Percentiles rank a stretch among this genome's conserved stretches.
Conservation (phyloP, 208 protist species). For the Leishmania turanica region DNA sequence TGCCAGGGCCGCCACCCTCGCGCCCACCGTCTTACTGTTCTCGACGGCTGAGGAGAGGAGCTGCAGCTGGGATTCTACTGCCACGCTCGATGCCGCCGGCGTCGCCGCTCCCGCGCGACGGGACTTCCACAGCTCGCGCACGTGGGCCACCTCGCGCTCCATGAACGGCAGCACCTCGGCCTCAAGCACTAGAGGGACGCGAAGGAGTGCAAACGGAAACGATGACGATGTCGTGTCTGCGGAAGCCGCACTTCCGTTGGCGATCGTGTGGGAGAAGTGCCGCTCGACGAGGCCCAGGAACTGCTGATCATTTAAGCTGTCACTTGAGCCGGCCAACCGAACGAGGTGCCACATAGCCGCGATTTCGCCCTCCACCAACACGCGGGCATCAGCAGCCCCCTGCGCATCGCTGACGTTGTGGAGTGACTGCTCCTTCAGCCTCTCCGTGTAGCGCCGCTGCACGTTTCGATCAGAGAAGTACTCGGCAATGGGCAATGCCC, state of each 20-base stretch:
- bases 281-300: slow-evolving; percentile 25
- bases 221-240: not conserved
- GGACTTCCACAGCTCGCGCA: slow-evolving; percentile 12
- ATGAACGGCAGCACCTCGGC: slow-evolving; percentile 20
- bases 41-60: not conserved
- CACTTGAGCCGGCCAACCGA: not conserved
- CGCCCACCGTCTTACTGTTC: not conserved
- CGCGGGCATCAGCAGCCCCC: not conserved
- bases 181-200: slow-evolving; percentile 17
- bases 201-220: slow-evolving; percentile 6
- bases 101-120: not conserved
- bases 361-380: slow-evolving; percentile 6
- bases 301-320: slow-evolving; percentile 3
- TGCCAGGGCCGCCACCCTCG: slow-evolving; percentile 11
- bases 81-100: not conserved
- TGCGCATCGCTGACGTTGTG: slow-evolving; percentile 13
- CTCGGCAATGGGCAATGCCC: not conserved
- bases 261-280: slow-evolving; percentile 30
- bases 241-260: not conserved
- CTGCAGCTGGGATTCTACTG: slow-evolving; percentile 12
- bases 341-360: slow-evolving; percentile 13
- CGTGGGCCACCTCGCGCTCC: slow-evolving; percentile 11
- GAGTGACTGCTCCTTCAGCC: slow-evolving; percentile 5
- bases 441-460: not conserved
- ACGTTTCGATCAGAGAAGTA: slow-evolving; percentile 31